Base-by-base conservation (phyloP, 2,329 filamentous ascomycete genomes). In the Pyrenochaeta sp. region DNA sequence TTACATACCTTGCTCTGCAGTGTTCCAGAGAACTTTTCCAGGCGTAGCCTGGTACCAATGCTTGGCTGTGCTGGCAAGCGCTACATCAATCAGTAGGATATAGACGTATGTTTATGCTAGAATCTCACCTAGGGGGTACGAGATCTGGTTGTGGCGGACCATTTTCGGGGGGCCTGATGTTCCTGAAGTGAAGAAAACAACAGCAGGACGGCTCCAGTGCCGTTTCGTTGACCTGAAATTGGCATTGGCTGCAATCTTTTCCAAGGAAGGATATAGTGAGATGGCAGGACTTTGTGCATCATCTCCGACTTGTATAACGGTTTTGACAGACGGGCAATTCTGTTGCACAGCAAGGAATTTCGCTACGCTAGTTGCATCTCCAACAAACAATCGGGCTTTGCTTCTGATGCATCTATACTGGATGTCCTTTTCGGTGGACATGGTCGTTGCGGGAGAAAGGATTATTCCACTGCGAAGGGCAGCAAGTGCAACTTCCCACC, bases 111-210 rank as follows among this genome's bases (percentile, higher is more conserved):
- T 7, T 10, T 7, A 6, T 20, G 18, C 14, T 23, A 11, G 15
- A 17, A 35, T 24, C 36, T 22, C 23, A 46, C 43, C 43, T 26
- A 46, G 17, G 19, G 43, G 43, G 11, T 29, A 46, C 6, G 43
- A 46, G 7, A 41, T 27, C 20, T 41, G 43, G 18, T 46, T 46
- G 14, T 40, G 35, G 13, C 35, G 30, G 8, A 46, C 43, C 36
- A 46, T 36, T 21, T 46, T 46, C 18, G 43, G 43, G n/a, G 36
- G 29, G 17, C 43, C 36, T 9, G 43, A 46, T 17, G 43, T 46
- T 36, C 43, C 43, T 5, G 43, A 46, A 5, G 43, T 46, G 13
- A 46, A 46, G 15, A 35, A 46, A 7, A 22, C 27, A 10, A 46
- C 6, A 29, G 43, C 35, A 9, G 35, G 30, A 21, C n/a, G 7